A percentile compares a stretch with the other conserved stretches of the same genome.
Evolutionary conservation across 768 basidiomycete genomes (phyloP).

Genomic region (Boletus reticuloceps): DNA sequence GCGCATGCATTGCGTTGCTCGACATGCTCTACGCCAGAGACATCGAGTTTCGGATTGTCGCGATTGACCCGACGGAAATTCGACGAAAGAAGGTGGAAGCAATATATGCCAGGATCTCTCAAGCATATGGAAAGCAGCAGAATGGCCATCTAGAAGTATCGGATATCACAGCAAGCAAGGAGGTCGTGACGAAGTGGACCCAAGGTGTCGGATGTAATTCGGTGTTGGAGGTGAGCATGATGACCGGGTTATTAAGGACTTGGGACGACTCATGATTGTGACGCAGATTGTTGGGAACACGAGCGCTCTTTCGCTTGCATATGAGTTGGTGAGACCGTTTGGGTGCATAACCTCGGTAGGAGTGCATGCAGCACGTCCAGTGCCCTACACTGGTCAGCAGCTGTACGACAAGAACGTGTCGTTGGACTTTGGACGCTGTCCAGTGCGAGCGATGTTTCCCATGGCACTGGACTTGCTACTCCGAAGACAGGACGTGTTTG

Average conservation of each 20-base stretch:
- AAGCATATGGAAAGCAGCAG: constrained; percentile 28
- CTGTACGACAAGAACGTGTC: constrained; percentile 79
- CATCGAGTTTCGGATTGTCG: constrained; percentile 54
- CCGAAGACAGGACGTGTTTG: constrained; percentile 71
- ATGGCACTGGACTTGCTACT: constrained; percentile 66
- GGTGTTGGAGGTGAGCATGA: constrained; percentile 57
- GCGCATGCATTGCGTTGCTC: constrained; percentile 60
- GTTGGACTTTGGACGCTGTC: constrained; percentile 79
- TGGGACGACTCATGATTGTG: neutral
- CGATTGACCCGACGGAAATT: constrained; percentile 57
- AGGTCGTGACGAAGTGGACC: constrained; percentile 51
- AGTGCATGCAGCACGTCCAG: constrained; percentile 52
- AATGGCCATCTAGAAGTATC: constrained; percentile 49
- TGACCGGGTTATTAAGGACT: neutral
- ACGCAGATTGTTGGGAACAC: constrained; percentile 67
- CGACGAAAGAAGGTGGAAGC: constrained; percentile 59
- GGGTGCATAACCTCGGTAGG: constrained; percentile 76
- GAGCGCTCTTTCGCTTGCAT: constrained; percentile 60
- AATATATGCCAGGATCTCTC: constrained; percentile 52
- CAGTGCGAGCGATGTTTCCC: constrained; percentile 75
- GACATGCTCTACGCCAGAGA: constrained; percentile 51
- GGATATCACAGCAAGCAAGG: constrained; percentile 51
- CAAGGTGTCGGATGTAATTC: constrained; percentile 57
- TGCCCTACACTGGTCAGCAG: constrained; percentile 56
- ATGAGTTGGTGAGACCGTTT: constrained; percentile 71